Evolutionary conservation across 192 early-diverging fungal species (phyloP), one percentile per base, ranked within the genome.

Genomic region (Chytriomyces confervae): DNA sequence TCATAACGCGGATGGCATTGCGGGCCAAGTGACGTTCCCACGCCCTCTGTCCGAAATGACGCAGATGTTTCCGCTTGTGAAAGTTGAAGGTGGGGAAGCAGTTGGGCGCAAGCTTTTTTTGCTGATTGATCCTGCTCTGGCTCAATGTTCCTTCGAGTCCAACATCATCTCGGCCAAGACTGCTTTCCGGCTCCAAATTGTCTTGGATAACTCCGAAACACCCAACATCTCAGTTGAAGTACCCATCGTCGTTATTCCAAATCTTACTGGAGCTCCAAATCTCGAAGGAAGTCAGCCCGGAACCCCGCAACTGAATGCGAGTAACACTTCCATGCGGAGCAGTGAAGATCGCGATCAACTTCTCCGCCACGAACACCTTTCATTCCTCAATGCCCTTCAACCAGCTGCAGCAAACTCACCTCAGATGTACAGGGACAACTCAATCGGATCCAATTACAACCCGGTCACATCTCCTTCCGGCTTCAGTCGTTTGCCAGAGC

Each of bases 191-290:
- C 66, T 80, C n/a, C 76, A 80, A 69, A 80, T 80, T 48, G n/a
- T 66, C 24, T 50, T 75, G 13, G 69, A 80, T 16, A 48, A 24
- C 23, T 45, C 24, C 9, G 74, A 76, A 50, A 60, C 47, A 6
- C 69, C 79, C 23, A 80, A 80, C 50, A 47, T 80, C 23, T 61
- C 75, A 10, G 36, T 76, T n/a, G 79, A 77, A 50, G 24, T 80
- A 5, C 74, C 78, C 51, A 69, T 79, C 27, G 75, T 77, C 43
- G 57, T 79, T 16, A 51, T 79, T 46, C 78, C 78, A 1, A 8
- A 11, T 20, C 29, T 45, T 5, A 0, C 11, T n/a, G 61, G 43
- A 27, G 45, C 68, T 23, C 9, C 48, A 61, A 61, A 5, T n/a
- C 9, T n/a, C 9, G 53, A 44, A 18, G 71, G 71, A 57, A 36